Evolutionary conservation across 805 yeast genomes (phyloP).

Genomic region (Huiozyma naganishii): DNA sequence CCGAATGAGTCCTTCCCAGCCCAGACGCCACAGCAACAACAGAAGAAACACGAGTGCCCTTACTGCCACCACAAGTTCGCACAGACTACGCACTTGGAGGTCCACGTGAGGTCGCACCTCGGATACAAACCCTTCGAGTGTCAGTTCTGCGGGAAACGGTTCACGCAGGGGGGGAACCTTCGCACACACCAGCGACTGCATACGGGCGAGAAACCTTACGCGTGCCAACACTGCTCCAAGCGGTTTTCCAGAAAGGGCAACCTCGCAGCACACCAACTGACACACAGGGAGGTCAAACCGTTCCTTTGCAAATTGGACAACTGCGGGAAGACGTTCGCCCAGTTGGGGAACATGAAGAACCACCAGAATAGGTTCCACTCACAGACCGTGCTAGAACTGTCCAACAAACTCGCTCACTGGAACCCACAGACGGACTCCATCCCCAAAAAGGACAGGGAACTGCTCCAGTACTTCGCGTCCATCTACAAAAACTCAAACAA

Average conservation of each 20-base stretch:
- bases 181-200: conserved; percentile 78
- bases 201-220: conserved; percentile 87
- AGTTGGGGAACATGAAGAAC: conserved; percentile 84
- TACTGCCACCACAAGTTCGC: conserved; percentile 74
- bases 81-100: conserved; percentile 86
- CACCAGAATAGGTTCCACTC: conserved; percentile 88
- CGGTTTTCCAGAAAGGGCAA: conserved; percentile 86
- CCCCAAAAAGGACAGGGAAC: conserved; percentile 54
- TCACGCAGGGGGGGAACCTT: conserved; percentile 85
- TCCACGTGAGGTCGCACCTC: conserved; percentile 78
- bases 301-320: conserved; percentile 68
- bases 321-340: conserved; percentile 80
- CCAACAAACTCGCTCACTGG: conserved; percentile 54
- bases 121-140: conserved; percentile 81
- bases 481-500: conserved; percentile 81
- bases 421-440: conserved; percentile 38
- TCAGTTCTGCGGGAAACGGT: conserved; percentile 64
- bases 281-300: conserved; percentile 73
- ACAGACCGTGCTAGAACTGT: conserved; percentile 55
- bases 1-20: neutral
- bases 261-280: conserved; percentile 74
- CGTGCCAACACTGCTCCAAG: conserved; percentile 66
- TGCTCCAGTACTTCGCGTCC: conserved; percentile 67
- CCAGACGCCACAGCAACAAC: neutral
- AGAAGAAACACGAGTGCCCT: conserved; percentile 38